These are phyloP conservation scores for Babesia ovata DNA, from an alignment of 169 alveolate species.

Conservation along the genomic window DNA sequence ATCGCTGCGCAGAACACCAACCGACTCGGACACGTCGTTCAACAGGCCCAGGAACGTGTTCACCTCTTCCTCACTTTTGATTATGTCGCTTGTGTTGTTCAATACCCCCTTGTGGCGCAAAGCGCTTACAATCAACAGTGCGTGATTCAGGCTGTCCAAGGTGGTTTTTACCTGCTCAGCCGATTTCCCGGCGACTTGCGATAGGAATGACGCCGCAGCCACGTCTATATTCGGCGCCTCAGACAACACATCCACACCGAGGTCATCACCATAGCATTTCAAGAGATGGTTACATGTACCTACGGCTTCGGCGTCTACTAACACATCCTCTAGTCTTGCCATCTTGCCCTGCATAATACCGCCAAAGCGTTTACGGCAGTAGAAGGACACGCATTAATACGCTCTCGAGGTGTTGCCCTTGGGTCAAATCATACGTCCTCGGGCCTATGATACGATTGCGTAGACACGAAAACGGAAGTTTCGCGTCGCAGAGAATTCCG, in stretches of 20 bases:
- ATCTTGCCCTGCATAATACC: not conserved
- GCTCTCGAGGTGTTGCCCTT: too few relatives aligned
- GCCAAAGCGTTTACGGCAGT: too few relatives aligned
- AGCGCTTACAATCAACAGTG: slow-evolving; percentile 30
- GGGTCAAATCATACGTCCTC: too few relatives aligned
- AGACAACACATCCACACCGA: slow-evolving; percentile 8
- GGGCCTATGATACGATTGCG: too few relatives aligned
- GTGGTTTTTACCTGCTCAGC: slow-evolving; percentile 36
- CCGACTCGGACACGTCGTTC: slow-evolving; percentile 17
- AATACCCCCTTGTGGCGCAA: slow-evolving; percentile 47
- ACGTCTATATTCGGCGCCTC: slow-evolving; percentile 9
- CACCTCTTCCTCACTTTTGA: slow-evolving; percentile 54
- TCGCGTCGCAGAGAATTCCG: too few relatives aligned
- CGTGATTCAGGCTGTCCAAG: slow-evolving; percentile 50
- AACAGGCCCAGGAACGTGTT: slow-evolving; percentile 20
- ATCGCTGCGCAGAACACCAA: slow-evolving; percentile 11
- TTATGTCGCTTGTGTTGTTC: slow-evolving; percentile 59
- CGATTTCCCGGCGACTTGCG: slow-evolving; percentile 22
- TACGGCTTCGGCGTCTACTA: slow-evolving; percentile 42
- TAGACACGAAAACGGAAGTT: too few relatives aligned
- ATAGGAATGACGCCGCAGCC: slow-evolving; percentile 44
- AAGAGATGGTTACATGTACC: slow-evolving; percentile 33
- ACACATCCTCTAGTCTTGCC: slow-evolving; percentile 40
- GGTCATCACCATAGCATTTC: slow-evolving; percentile 20
- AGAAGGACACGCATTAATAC: too few relatives aligned